Evolutionary conservation across 768 basidiomycete genomes (phyloP).

Genomic region (Boletus subcaerulescens): DNA sequence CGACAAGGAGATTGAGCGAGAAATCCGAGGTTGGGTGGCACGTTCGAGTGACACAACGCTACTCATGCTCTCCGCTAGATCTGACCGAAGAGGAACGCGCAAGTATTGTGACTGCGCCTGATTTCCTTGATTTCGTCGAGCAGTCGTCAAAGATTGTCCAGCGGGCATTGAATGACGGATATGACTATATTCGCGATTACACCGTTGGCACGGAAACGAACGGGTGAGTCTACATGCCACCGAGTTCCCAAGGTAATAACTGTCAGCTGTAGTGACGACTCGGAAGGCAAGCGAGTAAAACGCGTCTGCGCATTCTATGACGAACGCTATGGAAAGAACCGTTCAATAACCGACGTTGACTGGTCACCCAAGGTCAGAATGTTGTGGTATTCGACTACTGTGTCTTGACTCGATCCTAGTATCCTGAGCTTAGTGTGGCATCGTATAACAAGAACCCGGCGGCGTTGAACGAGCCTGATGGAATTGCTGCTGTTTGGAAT

Average conservation of each 20-base stretch:
- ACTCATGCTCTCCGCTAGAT: slow-evolving; percentile 43
- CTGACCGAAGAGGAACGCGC: slow-evolving; percentile 83
- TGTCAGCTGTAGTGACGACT: slow-evolving; percentile 64
- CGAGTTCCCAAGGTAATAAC: slow-evolving; percentile 5
- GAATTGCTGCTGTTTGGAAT: slow-evolving; percentile 97
- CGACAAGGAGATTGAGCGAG: slow-evolving; percentile 83
- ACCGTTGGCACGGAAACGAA: slow-evolving; percentile 84
- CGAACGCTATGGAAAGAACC: slow-evolving; percentile 85
- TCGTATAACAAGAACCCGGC: slow-evolving; percentile 98
- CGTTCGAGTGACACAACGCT: neutral
- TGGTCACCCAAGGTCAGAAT: slow-evolving; percentile 90
- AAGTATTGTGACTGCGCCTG: slow-evolving; percentile 80
- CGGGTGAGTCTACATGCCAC: slow-evolving; percentile 50
- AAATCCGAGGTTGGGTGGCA: slow-evolving; percentile 63
- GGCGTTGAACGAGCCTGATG: slow-evolving; percentile 92
- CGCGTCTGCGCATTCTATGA: slow-evolving; percentile 94
- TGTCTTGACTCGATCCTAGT: slow-evolving; percentile 46
- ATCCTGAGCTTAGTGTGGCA: slow-evolving; percentile 91
- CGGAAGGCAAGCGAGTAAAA: slow-evolving; percentile 86
- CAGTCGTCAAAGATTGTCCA: slow-evolving; percentile 94
- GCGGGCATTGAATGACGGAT: slow-evolving; percentile 89
- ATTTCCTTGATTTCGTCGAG: slow-evolving; percentile 92
- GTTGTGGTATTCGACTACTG: neutral
- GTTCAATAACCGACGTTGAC: slow-evolving; percentile 94
- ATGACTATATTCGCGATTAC: slow-evolving; percentile 97